Evolutionary conservation across 2,329 filamentous ascomycete genomes (phyloP).

Genomic region (Alternaria brassicicola): DNA sequence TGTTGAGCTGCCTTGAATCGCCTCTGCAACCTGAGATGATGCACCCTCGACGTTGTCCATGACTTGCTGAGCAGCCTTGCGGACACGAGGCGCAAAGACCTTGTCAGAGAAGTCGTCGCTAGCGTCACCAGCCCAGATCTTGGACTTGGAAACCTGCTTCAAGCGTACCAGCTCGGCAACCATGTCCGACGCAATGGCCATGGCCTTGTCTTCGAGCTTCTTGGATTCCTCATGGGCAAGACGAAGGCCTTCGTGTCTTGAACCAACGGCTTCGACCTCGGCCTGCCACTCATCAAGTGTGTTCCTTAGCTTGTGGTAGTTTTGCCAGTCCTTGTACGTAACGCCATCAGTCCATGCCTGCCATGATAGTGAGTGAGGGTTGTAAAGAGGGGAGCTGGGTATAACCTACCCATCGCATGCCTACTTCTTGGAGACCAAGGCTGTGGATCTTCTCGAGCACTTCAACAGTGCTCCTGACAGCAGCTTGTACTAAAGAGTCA

Average conservation of each 20-base stretch:
- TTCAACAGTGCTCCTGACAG: constrained; percentile 79
- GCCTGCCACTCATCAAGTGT: constrained; percentile 84
- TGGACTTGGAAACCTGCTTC: constrained; percentile 85
- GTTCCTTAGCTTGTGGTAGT: constrained; percentile 86
- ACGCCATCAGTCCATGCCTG: constrained; percentile 87
- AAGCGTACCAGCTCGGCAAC: constrained; percentile 80
- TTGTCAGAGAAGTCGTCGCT: constrained; percentile 80
- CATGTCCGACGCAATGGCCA: constrained; percentile 77
- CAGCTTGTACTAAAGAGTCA: constrained; percentile 69
- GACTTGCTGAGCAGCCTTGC: constrained; percentile 53
- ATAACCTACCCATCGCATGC: constrained; percentile 72
- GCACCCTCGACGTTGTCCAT: constrained; percentile 47
- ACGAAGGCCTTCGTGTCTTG: constrained; percentile 72
- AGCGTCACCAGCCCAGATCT: constrained; percentile 74
- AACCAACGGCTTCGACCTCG: constrained; percentile 78
- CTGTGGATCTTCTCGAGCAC: constrained; percentile 84
- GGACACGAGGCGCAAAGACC: constrained; percentile 63
- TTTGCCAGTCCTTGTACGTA: constrained; percentile 96
- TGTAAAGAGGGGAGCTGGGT: neutral
- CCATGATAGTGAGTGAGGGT: neutral
- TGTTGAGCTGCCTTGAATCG: constrained; percentile 42
- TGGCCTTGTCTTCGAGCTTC: constrained; percentile 76
- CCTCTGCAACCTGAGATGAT: constrained; percentile 47
- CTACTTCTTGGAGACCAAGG: constrained; percentile 86
- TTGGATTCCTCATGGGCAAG: constrained; percentile 71